A percentile compares a stretch with the other conserved stretches of the same genome.
Conservation (phyloP, 2,329 filamentous ascomycete species). For the Byssoonygena ceratinophila region DNA sequence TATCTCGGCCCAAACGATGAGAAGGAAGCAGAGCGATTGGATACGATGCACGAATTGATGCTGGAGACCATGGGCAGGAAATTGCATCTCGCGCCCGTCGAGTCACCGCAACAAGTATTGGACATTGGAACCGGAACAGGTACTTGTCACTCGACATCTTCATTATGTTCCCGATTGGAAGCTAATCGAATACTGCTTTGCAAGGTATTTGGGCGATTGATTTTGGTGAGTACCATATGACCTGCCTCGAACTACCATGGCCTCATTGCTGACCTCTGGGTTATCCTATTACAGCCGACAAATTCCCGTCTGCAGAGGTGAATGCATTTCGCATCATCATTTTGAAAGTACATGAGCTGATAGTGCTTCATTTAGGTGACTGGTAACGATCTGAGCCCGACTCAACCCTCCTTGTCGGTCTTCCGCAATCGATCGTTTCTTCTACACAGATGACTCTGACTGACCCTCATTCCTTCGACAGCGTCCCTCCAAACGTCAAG, state of each 20-base stretch:
- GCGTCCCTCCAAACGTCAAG: slow-evolving; percentile 45
- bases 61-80: slow-evolving; percentile 23
- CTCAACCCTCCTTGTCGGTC: slow-evolving; percentile 10
- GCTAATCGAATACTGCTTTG: background rate
- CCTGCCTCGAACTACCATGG: background rate
- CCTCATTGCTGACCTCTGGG: background rate
- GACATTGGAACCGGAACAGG: slow-evolving; percentile 43
- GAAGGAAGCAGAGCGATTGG: slow-evolving; percentile 28
- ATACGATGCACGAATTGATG: slow-evolving; percentile 30
- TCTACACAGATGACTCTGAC: slow-evolving; percentile 19
- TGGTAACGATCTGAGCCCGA: slow-evolving; percentile 24
- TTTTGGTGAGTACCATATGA: slow-evolving; percentile 20
- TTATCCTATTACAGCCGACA: background rate
- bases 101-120: slow-evolving; percentile 33
- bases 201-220: slow-evolving; percentile 25
- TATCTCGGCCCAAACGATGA: slow-evolving; percentile 31
- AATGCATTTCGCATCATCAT: background rate
- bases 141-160: background rate
- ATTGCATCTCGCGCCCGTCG: slow-evolving; percentile 31
- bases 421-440: background rate
- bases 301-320: slow-evolving; percentile 11
- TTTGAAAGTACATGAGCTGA: background rate
- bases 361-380: slow-evolving; percentile 13
- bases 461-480: slow-evolving; percentile 12
- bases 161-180: background rate